Conservation (phyloP, 1,284 basidiomycete species). For the Apiotrichum gamsii region DNA sequence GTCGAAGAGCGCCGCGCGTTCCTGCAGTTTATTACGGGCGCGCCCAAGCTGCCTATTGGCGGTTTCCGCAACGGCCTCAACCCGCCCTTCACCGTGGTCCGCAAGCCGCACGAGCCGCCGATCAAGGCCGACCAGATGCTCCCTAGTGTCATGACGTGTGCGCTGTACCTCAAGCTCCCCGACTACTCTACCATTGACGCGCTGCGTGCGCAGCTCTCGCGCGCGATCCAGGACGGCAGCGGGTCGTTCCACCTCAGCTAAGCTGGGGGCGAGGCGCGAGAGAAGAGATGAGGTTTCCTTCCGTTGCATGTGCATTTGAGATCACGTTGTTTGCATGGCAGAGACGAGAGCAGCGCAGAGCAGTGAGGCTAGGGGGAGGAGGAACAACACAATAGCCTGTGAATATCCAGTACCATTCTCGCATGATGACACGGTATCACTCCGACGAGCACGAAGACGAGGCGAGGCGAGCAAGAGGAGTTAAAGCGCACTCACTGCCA, state of each 20-base stretch:
- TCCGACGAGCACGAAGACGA: too few relatives aligned
- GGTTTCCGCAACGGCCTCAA: slow-evolving; percentile 85
- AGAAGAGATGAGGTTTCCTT: slow-evolving; percentile 26
- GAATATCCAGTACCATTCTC: too few relatives aligned
- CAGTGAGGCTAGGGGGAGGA: too few relatives aligned
- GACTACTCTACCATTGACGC: slow-evolving; percentile 80
- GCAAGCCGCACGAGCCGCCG: slow-evolving; percentile 89
- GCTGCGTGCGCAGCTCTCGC: slow-evolving; percentile 68
- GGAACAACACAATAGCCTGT: too few relatives aligned
- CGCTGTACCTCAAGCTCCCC: slow-evolving; percentile 76
- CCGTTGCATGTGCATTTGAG: not conserved
- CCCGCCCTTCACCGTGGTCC: slow-evolving; percentile 90
- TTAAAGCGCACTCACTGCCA: too few relatives aligned
- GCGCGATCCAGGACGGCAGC: slow-evolving; percentile 82
- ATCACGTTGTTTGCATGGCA: too few relatives aligned
- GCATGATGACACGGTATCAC: too few relatives aligned
- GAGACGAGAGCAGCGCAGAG: too few relatives aligned
- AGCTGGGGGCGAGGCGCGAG: too few relatives aligned
- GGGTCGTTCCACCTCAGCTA: slow-evolving; percentile 92
- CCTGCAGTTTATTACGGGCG: slow-evolving; percentile 95
- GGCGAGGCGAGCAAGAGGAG: too few relatives aligned
- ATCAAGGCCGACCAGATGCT: slow-evolving; percentile 88
- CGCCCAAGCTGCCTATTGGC: slow-evolving; percentile 87
- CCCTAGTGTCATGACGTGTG: slow-evolving; percentile 58
- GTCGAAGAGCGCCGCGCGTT: slow-evolving; percentile 70